Base-by-base conservation (phyloP, 2,329 filamentous ascomycete species). In the Trichoderma pleuroti region DNA sequence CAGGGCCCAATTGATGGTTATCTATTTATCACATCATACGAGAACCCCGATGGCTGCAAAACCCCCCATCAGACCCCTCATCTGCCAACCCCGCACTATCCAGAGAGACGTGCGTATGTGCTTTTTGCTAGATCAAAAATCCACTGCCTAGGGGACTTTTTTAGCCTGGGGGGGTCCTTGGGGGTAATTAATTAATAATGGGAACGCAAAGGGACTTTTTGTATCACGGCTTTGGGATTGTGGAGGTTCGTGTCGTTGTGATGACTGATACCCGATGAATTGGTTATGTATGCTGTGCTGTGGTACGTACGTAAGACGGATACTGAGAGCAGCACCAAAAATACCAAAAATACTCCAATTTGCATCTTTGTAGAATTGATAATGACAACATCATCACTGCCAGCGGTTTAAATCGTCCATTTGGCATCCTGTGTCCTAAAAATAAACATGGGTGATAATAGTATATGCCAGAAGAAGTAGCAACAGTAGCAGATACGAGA, bases 21-120 rank as follows among this genome's bases (percentile, higher is more conserved):
- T 34, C 54, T 49, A 56, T 57, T 39, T 42, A 57, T 67, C 64
- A 57, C 52, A 67, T 49, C 65, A 61, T 61, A 49, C 56, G 56
- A 68, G 66, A 36, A 60, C 66, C 36, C 66, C 66, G 30, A 60
- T 60, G 54, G 56, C 65, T 60, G 56, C 54, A 60, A 57, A 32
- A 28, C 26, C 26, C 26, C 54, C 34, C 39, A 68, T 46, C 14
- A 32, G 36, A 67, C 69, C 69, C 69, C 69, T 67, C 69, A 67
- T 57, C 69, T 42, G 68, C 54, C 54, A 71, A 71, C 69, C 69
- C 69, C 69, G 69, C 69, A 71, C 54, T 34, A 64, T 34, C 57
- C 57, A 36, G 24, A 36, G n/a, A 36, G 24, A 49, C 59, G 67
- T 32, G 34, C 57, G 21, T 26, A 32, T 2, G 34, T 66, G 12